Percentiles rank a stretch among this genome's conserved stretches.
Evolutionary conservation across 768 basidiomycete species (phyloP).

Genomic region (Naganishia antarctica): DNA sequence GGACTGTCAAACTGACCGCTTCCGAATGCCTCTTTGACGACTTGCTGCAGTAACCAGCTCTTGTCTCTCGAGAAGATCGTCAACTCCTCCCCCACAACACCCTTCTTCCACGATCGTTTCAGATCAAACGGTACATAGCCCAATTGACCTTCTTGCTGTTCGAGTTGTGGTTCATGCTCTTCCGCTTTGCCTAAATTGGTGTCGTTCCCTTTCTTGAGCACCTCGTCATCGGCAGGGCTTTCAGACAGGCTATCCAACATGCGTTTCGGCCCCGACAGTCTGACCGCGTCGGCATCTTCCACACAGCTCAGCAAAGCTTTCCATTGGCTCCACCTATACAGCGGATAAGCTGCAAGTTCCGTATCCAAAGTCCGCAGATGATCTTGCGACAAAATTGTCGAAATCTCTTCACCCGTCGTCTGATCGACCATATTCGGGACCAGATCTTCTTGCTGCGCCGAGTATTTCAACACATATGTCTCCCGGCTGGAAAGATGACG

Average conservation of each 20-base stretch:
- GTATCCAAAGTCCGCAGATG: conserved; percentile 47
- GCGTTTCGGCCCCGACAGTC: conserved; percentile 42
- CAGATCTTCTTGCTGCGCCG: conserved; percentile 37
- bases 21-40: conserved; percentile 35
- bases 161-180: conserved; percentile 17
- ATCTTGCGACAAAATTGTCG: conserved; percentile 41
- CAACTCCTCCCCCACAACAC: conserved; percentile 49
- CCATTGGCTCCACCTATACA: conserved; percentile 41
- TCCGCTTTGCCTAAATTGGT: conserved; percentile 3
- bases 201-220: conserved; percentile 29
- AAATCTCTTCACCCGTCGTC: conserved; percentile 20
- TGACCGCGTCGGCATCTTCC: conserved; percentile 31
- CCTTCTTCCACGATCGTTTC: conserved; percentile 49
- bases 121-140: conserved; percentile 45
- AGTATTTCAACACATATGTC: conserved; percentile 39
- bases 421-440: not conserved
- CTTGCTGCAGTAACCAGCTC: conserved; percentile 48
- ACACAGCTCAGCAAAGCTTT: conserved; percentile 37
- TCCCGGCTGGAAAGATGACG: conserved; percentile 34
- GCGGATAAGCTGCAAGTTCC: conserved; percentile 50
- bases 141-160: conserved; percentile 26
- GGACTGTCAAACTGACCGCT: conserved; percentile 39
- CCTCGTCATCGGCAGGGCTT: conserved; percentile 25
- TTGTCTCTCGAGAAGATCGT: conserved; percentile 50
- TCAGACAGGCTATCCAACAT: conserved; percentile 44